Conservation (phyloP, 208 protist species). For the Kentomonas sorsogonicus region DNA sequence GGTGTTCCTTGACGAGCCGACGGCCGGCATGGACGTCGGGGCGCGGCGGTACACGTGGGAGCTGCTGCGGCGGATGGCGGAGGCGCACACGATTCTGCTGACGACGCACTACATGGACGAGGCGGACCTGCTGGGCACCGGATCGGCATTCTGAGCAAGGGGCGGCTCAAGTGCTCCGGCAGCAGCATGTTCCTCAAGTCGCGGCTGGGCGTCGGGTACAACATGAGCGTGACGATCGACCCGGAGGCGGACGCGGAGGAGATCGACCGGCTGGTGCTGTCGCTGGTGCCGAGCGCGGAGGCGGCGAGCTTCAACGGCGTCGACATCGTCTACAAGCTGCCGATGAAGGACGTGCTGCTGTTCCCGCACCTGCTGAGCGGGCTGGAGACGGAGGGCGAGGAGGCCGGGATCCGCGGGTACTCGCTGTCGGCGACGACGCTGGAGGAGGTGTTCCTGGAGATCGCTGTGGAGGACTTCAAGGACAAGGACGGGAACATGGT, state of each 20-base stretch:
- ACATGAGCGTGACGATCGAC: conserved; percentile 28
- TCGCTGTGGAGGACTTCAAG: conserved; percentile 21
- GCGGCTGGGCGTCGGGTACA: conserved; percentile 52
- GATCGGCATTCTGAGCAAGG: conserved; percentile 83
- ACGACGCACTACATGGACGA: conserved; percentile 96
- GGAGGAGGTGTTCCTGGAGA: conserved; percentile 71
- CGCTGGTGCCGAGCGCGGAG: conserved; percentile 10
- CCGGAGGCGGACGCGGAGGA: background rate
- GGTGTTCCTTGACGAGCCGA: conserved; percentile 89
- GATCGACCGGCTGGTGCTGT: background rate
- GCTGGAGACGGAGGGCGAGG: conserved; percentile 29
- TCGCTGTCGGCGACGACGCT: conserved; percentile 57
- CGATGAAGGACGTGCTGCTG: conserved; percentile 9
- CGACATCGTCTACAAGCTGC: conserved; percentile 49
- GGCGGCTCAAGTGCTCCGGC: conserved; percentile 50
- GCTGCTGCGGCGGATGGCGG: conserved; percentile 36
- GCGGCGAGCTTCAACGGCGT: conserved; percentile 21
- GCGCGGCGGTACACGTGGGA: conserved; percentile 77
- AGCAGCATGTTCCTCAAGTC: conserved; percentile 55
- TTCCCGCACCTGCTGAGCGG: conserved; percentile 32
- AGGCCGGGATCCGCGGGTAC: conserved; percentile 37
- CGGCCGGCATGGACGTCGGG: conserved; percentile 84
- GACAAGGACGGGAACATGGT: background rate
- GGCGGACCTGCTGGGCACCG: conserved; percentile 89
- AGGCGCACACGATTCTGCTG: conserved; percentile 53